Conservation (phyloP, 805 yeast species). For the Candida nanaspora region DNA sequence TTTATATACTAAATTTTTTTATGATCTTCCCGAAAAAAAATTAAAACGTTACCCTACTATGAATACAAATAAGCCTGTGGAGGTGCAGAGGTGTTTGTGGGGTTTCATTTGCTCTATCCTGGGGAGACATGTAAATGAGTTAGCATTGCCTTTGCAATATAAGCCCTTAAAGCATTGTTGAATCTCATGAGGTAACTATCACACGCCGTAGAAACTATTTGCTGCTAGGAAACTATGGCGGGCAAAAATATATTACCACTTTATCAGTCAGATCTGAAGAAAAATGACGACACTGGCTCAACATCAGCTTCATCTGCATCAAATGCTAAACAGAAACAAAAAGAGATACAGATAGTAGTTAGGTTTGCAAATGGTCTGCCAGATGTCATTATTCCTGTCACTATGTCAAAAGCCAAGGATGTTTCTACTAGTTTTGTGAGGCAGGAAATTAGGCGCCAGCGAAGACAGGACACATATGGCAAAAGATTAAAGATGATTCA, state of each 20-base stretch:
- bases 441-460: slow-evolving; percentile 31
- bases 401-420: slow-evolving; percentile 16
- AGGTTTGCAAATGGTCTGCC: slow-evolving; percentile 39
- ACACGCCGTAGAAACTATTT: no score
- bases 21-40: not conserved
- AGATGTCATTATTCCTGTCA: slow-evolving; percentile 33
- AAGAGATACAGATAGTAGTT: slow-evolving; percentile 21
- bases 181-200: no score
- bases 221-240: slow-evolving; percentile 5
- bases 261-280: slow-evolving; percentile 8
- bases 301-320: not conserved
- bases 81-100: no score
- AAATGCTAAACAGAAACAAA: not conserved
- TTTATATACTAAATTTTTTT: not conserved
- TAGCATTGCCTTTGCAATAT: no score
- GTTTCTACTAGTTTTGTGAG: slow-evolving; percentile 34
- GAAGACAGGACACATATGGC: slow-evolving; percentile 25
- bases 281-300: not conserved
- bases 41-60: no score
- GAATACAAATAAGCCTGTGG: no score
- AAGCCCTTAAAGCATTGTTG: no score
- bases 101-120: no score
- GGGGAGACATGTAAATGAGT: no score
- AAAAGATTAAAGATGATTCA: slow-evolving; percentile 58
- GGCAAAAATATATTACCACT: slow-evolving; percentile 10